phyloP scores from a whole-genome alignment of 176 grass and related monocot genomes.

The Areca catechu region DNA sequence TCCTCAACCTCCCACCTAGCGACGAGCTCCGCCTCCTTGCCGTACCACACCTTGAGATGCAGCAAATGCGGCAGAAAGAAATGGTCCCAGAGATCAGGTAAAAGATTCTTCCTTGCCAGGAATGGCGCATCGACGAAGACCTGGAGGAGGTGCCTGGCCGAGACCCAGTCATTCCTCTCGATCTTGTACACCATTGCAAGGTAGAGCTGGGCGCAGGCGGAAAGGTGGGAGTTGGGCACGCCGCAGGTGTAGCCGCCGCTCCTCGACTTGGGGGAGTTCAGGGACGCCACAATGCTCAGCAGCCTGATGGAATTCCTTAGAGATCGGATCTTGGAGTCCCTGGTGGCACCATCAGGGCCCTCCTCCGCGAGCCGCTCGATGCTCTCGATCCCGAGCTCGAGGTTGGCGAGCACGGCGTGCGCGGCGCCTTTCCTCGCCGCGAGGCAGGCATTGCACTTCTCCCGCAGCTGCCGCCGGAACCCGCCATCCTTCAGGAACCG shows the following conservation, averaged over 20 bases:
- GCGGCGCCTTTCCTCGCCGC: slow-evolving; percentile 20
- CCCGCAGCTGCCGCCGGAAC: slow-evolving; percentile 48
- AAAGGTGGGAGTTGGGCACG: slow-evolving; percentile 61
- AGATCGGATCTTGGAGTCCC: slow-evolving; percentile 80
- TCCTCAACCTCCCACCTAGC: slow-evolving; percentile 26
- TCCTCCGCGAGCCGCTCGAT: slow-evolving; percentile 68
- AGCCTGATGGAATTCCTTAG: slow-evolving; percentile 83
- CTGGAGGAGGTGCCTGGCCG: slow-evolving; percentile 79
- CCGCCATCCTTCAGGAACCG: slow-evolving; percentile 52
- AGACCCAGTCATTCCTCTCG: slow-evolving; percentile 60
- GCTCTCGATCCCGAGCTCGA: slow-evolving; percentile 87
- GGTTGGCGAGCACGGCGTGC: slow-evolving; percentile 64
- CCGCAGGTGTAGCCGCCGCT: slow-evolving; percentile 31
- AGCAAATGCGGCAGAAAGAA: slow-evolving; percentile 89
- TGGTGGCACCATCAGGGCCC: slow-evolving; percentile 7
- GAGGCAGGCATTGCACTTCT: slow-evolving; percentile 57
- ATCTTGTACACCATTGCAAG: slow-evolving; percentile 80
- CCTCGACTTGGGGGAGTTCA: slow-evolving; percentile 27
- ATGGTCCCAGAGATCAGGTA: slow-evolving; percentile 90
- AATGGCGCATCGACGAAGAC: slow-evolving; percentile 78
- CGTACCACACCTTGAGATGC: slow-evolving; percentile 91
- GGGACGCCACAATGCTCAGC: slow-evolving; percentile 76
- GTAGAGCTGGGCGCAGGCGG: slow-evolving; percentile 86
- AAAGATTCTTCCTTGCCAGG: slow-evolving; percentile 62
- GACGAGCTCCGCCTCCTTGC: slow-evolving; percentile 44